phyloP scores from a whole-genome alignment of 352 stramenopile species.

The Phytophthora multivora region DNA sequence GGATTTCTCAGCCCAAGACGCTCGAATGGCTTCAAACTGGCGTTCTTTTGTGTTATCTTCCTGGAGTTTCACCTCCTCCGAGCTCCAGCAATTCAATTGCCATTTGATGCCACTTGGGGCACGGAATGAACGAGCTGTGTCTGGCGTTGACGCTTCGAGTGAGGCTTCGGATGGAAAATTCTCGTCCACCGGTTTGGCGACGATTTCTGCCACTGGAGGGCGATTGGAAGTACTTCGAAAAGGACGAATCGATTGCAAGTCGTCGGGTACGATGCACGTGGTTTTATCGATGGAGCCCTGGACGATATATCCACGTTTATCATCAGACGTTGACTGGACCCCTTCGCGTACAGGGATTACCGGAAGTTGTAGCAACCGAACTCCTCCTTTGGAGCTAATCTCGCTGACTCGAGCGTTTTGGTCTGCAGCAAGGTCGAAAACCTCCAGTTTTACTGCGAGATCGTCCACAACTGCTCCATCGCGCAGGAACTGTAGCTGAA shows the following conservation, averaged over 20 bases:
- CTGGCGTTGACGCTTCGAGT: not conserved
- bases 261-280: constrained; percentile 48
- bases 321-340: constrained; percentile 13
- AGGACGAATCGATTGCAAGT: constrained; percentile 60
- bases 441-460: constrained; percentile 57
- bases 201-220: constrained; percentile 1
- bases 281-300: constrained; percentile 65
- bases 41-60: constrained; percentile 61
- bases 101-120: constrained; percentile 38
- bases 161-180: constrained; percentile 3
- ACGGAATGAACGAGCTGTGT: constrained; percentile 18
- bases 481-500: constrained; percentile 52
- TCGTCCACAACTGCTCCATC: constrained; percentile 26
- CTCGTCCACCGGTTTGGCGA: constrained; percentile 12
- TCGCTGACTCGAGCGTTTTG: constrained; percentile 28
- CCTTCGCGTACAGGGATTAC: constrained; percentile 21
- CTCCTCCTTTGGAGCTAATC: constrained; percentile 31
- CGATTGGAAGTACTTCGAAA: constrained; percentile 38
- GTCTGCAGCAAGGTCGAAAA: constrained; percentile 49
- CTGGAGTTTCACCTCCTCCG: constrained; percentile 65
- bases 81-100: constrained; percentile 64
- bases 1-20: constrained; percentile 53
- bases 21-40: constrained; percentile 54
- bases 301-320: constrained; percentile 58
- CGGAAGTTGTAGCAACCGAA: constrained; percentile 66